Percentiles rank a stretch among this genome's conserved stretches.
Conservation (phyloP, 768 basidiomycete species). For the Suillus hirtellus region DNA sequence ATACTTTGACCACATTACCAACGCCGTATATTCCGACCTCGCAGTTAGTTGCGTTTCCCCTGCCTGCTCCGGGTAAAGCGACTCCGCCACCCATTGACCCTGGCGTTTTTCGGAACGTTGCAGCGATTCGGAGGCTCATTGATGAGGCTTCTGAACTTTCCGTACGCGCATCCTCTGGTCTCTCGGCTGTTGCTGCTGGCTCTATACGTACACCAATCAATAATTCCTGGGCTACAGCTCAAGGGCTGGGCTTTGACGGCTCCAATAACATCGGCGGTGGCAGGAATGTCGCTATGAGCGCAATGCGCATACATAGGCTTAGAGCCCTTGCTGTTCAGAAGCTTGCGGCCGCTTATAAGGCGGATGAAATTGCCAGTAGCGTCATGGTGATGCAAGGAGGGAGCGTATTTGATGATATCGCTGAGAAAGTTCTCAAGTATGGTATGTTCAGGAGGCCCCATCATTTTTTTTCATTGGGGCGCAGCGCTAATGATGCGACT, state of each 20-base stretch:
- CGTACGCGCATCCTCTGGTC: constrained; percentile 82
- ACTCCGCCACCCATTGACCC: constrained; percentile 88
- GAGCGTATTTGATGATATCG: constrained; percentile 90
- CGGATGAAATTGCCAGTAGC: constrained; percentile 88
- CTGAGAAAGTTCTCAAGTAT: constrained; percentile 77
- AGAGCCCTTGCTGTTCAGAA: constrained; percentile 84
- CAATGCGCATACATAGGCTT: constrained; percentile 79
- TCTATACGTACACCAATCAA: constrained; percentile 52
- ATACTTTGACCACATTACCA: constrained; percentile 36
- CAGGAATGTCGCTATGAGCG: constrained; percentile 79
- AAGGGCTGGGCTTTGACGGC: constrained; percentile 63
- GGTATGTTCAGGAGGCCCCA: constrained; percentile 38
- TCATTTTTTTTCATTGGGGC: background rate
- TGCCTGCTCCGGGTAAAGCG: constrained; percentile 62
- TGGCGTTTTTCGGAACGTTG: constrained; percentile 78
- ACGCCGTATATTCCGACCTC: constrained; percentile 29
- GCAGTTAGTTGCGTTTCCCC: constrained; percentile 48
- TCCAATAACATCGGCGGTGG: constrained; percentile 57
- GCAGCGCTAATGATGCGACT: constrained; percentile 12
- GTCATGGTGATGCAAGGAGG: constrained; percentile 97
- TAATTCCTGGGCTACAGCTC: constrained; percentile 62
- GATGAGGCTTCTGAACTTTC: constrained; percentile 90
- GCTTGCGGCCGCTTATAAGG: constrained; percentile 80
- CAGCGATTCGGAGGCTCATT: constrained; percentile 74
- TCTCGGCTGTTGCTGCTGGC: constrained; percentile 73